These are phyloP conservation scores for Apiosordaria backusii DNA, from an alignment of 495 filamentous ascomycete genomes.

Conservation along the genomic window DNA sequence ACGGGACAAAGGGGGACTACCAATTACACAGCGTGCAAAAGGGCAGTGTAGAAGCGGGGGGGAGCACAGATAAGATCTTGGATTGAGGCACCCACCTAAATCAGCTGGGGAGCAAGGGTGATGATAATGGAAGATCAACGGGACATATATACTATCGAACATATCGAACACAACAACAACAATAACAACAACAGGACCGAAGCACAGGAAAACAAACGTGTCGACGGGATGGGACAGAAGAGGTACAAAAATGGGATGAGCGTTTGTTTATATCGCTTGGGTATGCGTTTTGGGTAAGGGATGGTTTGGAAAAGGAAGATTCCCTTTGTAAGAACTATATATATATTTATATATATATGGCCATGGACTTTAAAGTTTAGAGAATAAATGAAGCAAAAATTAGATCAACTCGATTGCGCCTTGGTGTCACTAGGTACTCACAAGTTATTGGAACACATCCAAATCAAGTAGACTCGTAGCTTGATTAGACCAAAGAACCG, in stretches of 20 bases:
- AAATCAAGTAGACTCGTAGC: too few relatives aligned
- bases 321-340: background rate
- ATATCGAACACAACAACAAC: slow-evolving; percentile 1
- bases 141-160: background rate
- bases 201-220: background rate
- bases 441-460: too few relatives aligned
- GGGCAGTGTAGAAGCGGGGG: background rate
- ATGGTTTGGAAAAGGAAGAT: background rate
- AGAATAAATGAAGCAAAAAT: background rate
- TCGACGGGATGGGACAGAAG: background rate
- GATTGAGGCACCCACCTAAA: background rate
- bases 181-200: background rate
- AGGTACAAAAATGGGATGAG: background rate
- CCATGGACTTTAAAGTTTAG: background rate
- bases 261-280: background rate
- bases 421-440: too few relatives aligned
- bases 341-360: background rate
- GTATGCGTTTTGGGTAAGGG: background rate
- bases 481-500: too few relatives aligned
- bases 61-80: slow-evolving; percentile 9
- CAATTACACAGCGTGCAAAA: slow-evolving; percentile 24
- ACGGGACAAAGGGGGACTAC: slow-evolving; percentile 11
- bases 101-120: background rate
- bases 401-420: too few relatives aligned
- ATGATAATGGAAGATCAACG: background rate